Percentiles rank a stretch among this genome's conserved stretches.
These are phyloP conservation scores for Gaeumannomyces sp. DNA, from an alignment of 2,329 filamentous ascomycete species.

Conservation along the genomic window DNA sequence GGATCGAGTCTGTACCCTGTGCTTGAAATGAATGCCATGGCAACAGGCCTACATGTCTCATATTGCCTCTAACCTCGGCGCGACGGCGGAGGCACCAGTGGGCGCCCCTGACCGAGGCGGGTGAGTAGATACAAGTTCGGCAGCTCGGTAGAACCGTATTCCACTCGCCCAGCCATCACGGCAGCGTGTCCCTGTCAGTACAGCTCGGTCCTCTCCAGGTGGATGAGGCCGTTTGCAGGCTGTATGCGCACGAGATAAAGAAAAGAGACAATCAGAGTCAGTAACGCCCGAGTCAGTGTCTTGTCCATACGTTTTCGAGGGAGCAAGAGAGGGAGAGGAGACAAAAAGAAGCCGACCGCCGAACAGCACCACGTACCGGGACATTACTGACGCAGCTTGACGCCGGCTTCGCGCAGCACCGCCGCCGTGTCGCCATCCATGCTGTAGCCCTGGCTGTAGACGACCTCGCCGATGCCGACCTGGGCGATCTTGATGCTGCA, in stretches of 20 bases:
- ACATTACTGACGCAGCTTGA: conserved; percentile 82
- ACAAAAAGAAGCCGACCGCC: conserved; percentile 9
- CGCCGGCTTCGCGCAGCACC: conserved; percentile 77
- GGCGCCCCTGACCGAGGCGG: background rate
- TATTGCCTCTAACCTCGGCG: background rate
- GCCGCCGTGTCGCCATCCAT: conserved; percentile 83
- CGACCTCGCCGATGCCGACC: conserved; percentile 91
- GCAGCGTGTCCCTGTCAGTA: conserved; percentile 17
- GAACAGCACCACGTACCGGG: conserved; percentile 51
- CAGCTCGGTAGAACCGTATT: background rate
- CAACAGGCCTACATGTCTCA: background rate
- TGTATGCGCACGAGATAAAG: conserved; percentile 22
- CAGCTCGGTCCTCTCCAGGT: conserved; percentile 48
- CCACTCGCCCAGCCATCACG: background rate
- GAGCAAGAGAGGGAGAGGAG: conserved; percentile 9
- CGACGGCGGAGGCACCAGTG: background rate
- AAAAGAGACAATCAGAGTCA: conserved; percentile 6
- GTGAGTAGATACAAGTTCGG: background rate
- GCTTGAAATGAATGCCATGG: background rate
- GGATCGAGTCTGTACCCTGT: background rate
- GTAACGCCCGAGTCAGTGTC: background rate
- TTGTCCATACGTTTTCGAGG: background rate
- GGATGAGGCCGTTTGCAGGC: conserved; percentile 59
- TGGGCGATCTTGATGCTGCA: conserved; percentile 99
- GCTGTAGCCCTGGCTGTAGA: conserved; percentile 89